Percentiles rank a stretch among this genome's conserved stretches.
Conservation (phyloP, 352 stramenopile species). For the Globisporangium perplexum region DNA sequence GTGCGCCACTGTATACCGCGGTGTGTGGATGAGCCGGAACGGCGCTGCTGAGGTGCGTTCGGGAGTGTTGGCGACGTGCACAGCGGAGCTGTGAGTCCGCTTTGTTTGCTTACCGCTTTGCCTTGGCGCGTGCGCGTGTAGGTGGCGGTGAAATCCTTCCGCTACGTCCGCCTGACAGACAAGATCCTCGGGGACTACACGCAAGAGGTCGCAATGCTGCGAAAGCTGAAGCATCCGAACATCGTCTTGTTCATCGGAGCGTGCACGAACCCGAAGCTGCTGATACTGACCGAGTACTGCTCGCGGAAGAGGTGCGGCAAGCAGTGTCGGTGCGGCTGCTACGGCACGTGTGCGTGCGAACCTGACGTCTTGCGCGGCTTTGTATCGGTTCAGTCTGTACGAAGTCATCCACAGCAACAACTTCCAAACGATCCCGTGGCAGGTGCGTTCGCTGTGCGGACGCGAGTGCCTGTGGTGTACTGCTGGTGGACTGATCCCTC, state of each 20-base stretch:
- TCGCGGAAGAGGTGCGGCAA: slow-evolving; percentile 72
- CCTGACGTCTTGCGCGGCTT: background rate
- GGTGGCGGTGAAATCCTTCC: slow-evolving; percentile 84
- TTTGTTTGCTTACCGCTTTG: slow-evolving; percentile 1
- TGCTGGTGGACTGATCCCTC: background rate
- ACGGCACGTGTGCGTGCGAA: background rate
- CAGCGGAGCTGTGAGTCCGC: background rate
- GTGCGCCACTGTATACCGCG: slow-evolving; percentile 81
- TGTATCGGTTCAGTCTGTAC: slow-evolving; percentile 51
- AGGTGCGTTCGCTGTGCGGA: slow-evolving; percentile 28
- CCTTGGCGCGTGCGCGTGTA: slow-evolving; percentile 4
- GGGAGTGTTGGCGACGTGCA: background rate
- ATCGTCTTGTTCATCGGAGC: slow-evolving; percentile 90
- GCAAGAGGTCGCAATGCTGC: slow-evolving; percentile 78
- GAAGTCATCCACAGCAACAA: slow-evolving; percentile 88
- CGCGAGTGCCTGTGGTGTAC: too few relatives aligned
- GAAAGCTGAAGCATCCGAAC: slow-evolving; percentile 87
- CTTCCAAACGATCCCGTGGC: slow-evolving; percentile 87
- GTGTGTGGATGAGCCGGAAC: slow-evolving; percentile 83
- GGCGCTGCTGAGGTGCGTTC: slow-evolving; percentile 59
- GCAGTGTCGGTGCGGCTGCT: background rate
- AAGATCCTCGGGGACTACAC: slow-evolving; percentile 86
- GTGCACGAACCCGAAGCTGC: slow-evolving; percentile 84
- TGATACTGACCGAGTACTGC: slow-evolving; percentile 89
- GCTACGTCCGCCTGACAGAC: slow-evolving; percentile 83